Percentiles rank a stretch among this genome's conserved stretches.
Evolutionary conservation across 2,329 filamentous ascomycete genomes (phyloP).

Genomic region (Nakataea oryzae): DNA sequence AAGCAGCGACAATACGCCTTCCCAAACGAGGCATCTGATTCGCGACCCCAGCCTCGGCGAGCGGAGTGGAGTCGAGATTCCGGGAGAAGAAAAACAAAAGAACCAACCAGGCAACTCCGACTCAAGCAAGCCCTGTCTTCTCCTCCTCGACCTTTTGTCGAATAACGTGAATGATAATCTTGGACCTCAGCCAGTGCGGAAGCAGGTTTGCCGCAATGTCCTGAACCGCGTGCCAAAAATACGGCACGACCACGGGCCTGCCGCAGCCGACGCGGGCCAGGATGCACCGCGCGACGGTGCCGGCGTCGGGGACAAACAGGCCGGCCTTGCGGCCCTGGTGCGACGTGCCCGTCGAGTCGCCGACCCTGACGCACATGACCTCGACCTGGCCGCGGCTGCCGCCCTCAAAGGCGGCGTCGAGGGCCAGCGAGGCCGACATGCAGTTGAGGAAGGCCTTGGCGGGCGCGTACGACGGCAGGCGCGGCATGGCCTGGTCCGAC

Average conservation of each 20-base stretch:
- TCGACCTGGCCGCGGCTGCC: conserved; percentile 9
- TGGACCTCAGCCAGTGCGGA: conserved; percentile 1
- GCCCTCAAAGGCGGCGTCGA: not conserved
- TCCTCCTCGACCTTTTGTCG: not conserved
- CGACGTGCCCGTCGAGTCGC: conserved; percentile 11
- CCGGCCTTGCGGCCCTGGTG: conserved; percentile 4
- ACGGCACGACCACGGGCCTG: conserved; percentile 8
- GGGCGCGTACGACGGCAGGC: conserved; percentile 22
- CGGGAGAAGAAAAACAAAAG: not conserved
- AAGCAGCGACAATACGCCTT: too few species aligned
- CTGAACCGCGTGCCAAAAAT: conserved; percentile 12
- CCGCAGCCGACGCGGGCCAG: conserved; percentile 14
- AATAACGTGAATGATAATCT: not conserved
- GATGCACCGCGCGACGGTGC: conserved; percentile 10
- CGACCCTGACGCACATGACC: conserved; percentile 12
- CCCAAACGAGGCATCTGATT: too few species aligned
- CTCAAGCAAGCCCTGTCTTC: not conserved
- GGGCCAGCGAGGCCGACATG: conserved; percentile 10
- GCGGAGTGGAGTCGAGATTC: too few species aligned
- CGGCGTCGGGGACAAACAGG: conserved; percentile 10
- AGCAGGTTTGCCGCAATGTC: conserved; percentile 2
- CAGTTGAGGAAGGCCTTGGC: conserved; percentile 16
- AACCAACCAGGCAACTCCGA: too few species aligned
- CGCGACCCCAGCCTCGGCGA: too few species aligned
- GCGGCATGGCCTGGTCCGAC: conserved; percentile 33